These are phyloP conservation scores for Malassezia equina DNA, from an alignment of 1,284 basidiomycete species.

Conservation along the genomic window DNA sequence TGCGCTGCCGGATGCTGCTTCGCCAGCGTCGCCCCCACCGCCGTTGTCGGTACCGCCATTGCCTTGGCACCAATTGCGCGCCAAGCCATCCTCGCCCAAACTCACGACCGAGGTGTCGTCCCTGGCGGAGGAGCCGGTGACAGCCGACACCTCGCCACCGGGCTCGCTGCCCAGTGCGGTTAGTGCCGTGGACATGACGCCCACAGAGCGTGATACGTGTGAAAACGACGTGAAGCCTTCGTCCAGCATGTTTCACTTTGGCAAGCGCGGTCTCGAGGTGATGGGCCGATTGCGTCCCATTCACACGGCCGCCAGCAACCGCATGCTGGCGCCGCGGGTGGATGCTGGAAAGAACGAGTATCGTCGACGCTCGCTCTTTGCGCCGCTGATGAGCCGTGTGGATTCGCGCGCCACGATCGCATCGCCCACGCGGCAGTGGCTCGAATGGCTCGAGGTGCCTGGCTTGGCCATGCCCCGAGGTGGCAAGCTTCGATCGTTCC, in stretches of 20 bases:
- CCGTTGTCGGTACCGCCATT: neutral
- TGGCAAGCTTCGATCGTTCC: constrained; percentile 6
- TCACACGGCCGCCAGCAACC: neutral
- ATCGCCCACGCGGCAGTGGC: constrained; percentile 20
- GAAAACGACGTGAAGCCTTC: neutral
- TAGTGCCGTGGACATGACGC: neutral
- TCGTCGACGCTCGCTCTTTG: constrained; percentile 15
- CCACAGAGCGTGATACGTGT: neutral
- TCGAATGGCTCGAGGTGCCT: constrained; percentile 21
- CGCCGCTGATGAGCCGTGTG: neutral
- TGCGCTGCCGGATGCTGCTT: neutral
- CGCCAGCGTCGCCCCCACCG: neutral
- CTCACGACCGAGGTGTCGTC: neutral
- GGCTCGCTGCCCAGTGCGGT: neutral
- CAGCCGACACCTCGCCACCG: neutral
- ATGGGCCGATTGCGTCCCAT: constrained; percentile 7
- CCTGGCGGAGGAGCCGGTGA: neutral
- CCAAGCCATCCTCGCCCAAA: neutral
- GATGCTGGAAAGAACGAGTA: constrained; percentile 1
- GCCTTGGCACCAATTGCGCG: neutral
- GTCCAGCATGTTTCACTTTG: constrained; percentile 5
- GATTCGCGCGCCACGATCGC: neutral
- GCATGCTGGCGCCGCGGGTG: neutral
- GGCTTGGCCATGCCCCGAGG: neutral
- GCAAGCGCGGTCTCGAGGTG: constrained; percentile 13